Evolutionary conservation across 805 yeast genomes (phyloP), one percentile per base, ranked within the genome.

Genomic region (Hanseniaspora singularis): DNA sequence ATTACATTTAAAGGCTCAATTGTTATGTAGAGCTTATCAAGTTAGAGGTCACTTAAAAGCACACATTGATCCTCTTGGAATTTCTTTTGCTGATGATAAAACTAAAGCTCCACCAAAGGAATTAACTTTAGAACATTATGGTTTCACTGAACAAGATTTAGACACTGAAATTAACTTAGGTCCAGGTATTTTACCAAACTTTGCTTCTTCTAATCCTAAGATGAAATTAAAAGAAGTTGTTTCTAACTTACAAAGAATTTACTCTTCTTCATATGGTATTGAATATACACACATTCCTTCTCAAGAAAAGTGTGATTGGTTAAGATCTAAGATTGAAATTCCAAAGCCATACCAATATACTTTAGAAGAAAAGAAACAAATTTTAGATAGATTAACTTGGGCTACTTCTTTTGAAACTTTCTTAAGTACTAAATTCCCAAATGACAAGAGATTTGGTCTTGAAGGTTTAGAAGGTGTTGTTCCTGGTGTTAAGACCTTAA

Each of bases 41-140:
- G 98, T 92, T 45, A 79, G 97, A 67, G 99, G 98, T 55, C 99
- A 92, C 66, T 82, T 80, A 65, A 85, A 84, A 70, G 96, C 97
- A 38, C 81, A 79, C 57, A 80, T 87, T 52, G 99, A 92, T 66
- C 99, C 99, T n/a, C 71, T 92, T 60, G 89, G 82, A 31, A 82
- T 89, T 59, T 77, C 88, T 16, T 84, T 79, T 61, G 96, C 92
- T 56, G 83, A 77, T 58, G 76, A 75, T 58, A 58, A 66, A 51
- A 52, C 61, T 11, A 63, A 67, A 44, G 68, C 72, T 15, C 52
- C 73, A 38, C 96, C 98, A 52, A 78, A 73, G 60, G 98, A 92
- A 68, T 73, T 92, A 62, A 85, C 95, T 40, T 70, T 87, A 51
- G 96, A 87, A 54, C 83, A 84, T 68, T 92, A 92, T 63, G 94